Percentiles rank a stretch among this genome's conserved stretches.
These are phyloP conservation scores for Globisporangium emineosum DNA, from an alignment of 352 stramenopile genomes.

Conservation along the genomic window DNA sequence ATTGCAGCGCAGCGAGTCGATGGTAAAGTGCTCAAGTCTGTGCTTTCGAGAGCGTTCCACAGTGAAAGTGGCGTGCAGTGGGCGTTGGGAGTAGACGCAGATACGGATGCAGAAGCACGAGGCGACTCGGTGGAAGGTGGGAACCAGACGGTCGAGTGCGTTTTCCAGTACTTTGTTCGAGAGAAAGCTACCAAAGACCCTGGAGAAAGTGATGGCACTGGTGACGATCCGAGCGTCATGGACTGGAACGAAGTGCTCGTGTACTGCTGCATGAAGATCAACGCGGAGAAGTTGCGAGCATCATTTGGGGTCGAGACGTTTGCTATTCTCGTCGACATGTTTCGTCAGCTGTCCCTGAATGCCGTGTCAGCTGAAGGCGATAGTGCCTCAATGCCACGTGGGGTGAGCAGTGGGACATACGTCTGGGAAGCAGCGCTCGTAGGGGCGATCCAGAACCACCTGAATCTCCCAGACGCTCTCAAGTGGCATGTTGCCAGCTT, in stretches of 20 bases:
- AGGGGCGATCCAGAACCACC: constrained; percentile 20
- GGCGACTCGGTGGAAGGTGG: background rate
- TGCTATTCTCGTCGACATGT: constrained; percentile 16
- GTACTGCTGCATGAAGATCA: constrained; percentile 33
- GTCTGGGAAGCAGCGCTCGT: constrained; percentile 48
- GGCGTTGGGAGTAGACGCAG: constrained; percentile 14
- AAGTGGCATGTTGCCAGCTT: constrained; percentile 30
- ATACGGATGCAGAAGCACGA: background rate
- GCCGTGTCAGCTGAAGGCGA: background rate
- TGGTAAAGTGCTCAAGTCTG: constrained; percentile 9
- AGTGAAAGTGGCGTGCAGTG: constrained; percentile 9
- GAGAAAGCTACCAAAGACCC: background rate
- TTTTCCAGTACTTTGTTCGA: constrained; percentile 15
- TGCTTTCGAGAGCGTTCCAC: constrained; percentile 3
- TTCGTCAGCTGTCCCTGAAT: constrained; percentile 22
- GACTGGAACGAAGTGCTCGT: constrained; percentile 37
- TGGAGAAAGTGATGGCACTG: background rate
- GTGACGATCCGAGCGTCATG: background rate
- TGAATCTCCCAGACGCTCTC: constrained; percentile 22
- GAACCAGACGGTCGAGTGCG: background rate
- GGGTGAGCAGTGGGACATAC: constrained; percentile 8
- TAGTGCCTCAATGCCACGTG: no score
- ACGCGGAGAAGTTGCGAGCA: constrained; percentile 24
- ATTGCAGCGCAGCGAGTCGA: constrained; percentile 18
- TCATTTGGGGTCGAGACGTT: constrained; percentile 20